Evolutionary conservation across 495 filamentous ascomycete species (phyloP).

Genomic region (Penicillium cinerascens): DNA sequence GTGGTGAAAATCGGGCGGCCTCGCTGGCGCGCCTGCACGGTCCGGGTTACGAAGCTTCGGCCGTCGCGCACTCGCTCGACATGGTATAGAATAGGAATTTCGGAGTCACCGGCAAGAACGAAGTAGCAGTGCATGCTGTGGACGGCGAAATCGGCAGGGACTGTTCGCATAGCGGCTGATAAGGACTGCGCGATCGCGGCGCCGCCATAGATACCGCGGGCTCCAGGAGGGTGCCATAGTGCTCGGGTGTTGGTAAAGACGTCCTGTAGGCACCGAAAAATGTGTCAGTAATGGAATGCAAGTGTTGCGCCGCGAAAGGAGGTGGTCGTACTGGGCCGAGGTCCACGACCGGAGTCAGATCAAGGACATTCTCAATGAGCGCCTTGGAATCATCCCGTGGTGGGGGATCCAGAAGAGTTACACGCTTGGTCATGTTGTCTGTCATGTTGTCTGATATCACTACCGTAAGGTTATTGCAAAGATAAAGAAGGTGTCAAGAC

Average conservation of each 20-base stretch:
- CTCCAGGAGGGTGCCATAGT: constrained; percentile 86
- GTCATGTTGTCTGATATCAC: not conserved
- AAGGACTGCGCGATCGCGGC: constrained; percentile 90
- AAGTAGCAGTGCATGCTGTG: constrained; percentile 99
- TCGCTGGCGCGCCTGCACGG: constrained; percentile 86
- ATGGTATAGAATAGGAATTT: constrained; percentile 85
- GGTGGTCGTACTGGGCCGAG: constrained; percentile 65
- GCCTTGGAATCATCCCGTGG: constrained; percentile 68
- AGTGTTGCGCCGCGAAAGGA: not conserved
- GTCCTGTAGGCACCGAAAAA: constrained; percentile 47
- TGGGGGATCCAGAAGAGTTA: constrained; percentile 76
- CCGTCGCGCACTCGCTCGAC: constrained; percentile 91
- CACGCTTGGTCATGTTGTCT: constrained; percentile 31
- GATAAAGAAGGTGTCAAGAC: not conserved
- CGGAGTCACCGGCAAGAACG: constrained; percentile 79
- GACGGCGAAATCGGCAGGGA: constrained; percentile 71
- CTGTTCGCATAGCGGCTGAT: constrained; percentile 80
- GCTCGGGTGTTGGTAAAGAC: constrained; percentile 91
- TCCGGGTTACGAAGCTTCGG: constrained; percentile 87
- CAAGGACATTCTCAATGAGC: constrained; percentile 82
- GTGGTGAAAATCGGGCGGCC: constrained; percentile 94
- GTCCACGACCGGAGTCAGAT: constrained; percentile 74
- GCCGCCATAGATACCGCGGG: constrained; percentile 90
- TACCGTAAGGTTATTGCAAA: not conserved
- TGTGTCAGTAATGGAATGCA: constrained; percentile 3